A percentile compares a stretch with the other conserved stretches of the same genome.
Evolutionary conservation across 2,329 filamentous ascomycete species (phyloP).

Genomic region (Lasiodiplodia sp.): DNA sequence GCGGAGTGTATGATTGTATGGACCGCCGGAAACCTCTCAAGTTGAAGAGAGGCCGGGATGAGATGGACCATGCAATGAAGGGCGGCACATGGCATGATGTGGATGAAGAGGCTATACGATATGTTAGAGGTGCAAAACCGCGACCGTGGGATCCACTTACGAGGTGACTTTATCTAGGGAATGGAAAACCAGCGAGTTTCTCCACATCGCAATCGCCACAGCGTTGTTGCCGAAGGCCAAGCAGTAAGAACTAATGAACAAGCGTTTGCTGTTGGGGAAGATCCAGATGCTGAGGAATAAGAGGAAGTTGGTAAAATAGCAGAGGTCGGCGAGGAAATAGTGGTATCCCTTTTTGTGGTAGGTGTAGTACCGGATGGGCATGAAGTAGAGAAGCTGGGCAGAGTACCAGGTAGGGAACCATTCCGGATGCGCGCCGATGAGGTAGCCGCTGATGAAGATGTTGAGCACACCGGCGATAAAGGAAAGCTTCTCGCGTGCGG

Average conservation of each 20-base stretch:
- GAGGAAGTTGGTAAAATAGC: constrained; percentile 96
- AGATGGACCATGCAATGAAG: constrained; percentile 93
- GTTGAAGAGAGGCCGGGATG: constrained; percentile 69
- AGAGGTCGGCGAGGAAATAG: constrained; percentile 87
- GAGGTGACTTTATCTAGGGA: constrained; percentile 97
- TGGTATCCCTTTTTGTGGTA: constrained; percentile 93
- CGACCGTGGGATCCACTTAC: constrained; percentile 44
- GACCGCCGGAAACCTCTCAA: constrained; percentile 80
- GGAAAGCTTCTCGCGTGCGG: constrained; percentile 88
- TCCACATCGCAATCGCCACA: constrained; percentile 98
- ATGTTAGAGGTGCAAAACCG: neutral
- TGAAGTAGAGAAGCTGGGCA: constrained; percentile 86
- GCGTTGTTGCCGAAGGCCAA: constrained; percentile 96
- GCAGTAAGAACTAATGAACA: constrained; percentile 92
- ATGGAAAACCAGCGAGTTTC: constrained; percentile 97
- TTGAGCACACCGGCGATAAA: constrained; percentile 98
- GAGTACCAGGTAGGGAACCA: constrained; percentile 95
- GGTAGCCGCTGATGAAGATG: constrained; percentile 94
- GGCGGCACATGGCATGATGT: constrained; percentile 97
- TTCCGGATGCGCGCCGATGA: constrained; percentile 85
- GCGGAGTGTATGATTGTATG: constrained; percentile 76
- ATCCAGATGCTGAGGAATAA: constrained; percentile 84
- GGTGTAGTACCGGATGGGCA: constrained; percentile 92
- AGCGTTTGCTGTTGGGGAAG: constrained; percentile 86
- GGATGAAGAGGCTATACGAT: constrained; percentile 80